Evolutionary conservation across 257 asterid genomes (phyloP).

Genomic region (Cynanchum wilfordii): DNA sequence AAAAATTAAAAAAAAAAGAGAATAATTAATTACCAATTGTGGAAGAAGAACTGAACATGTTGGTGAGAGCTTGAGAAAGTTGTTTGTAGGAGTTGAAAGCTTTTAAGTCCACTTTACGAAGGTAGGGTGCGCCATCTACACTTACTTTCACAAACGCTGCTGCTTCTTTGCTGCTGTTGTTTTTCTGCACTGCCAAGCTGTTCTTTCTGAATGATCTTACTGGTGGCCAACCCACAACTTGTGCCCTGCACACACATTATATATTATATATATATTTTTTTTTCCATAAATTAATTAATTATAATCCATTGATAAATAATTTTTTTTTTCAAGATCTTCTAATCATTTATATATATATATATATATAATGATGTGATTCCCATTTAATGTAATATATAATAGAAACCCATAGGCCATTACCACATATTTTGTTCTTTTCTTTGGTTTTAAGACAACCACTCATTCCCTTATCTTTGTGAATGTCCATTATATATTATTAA

Average conservation of each 20-base stretch:
- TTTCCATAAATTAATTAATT: too few species aligned
- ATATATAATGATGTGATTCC: too few species aligned
- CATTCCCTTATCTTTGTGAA: not conserved
- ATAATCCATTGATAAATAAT: too few species aligned
- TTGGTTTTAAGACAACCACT: not conserved
- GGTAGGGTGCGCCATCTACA: constrained; percentile 51
- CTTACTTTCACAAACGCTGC: constrained; percentile 41
- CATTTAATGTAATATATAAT: too few species aligned
- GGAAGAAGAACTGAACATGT: constrained; percentile 49
- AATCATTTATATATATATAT: too few species aligned
- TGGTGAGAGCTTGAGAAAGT: constrained; percentile 45
- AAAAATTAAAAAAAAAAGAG: constrained; percentile 30
- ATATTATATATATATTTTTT: too few species aligned
- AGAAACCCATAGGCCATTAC: too few species aligned
- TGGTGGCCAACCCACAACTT: constrained; percentile 71
- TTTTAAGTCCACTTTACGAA: constrained; percentile 55
- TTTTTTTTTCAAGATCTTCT: too few species aligned
- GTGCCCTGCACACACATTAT: constrained; percentile 30
- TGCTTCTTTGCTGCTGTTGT: constrained; percentile 15
- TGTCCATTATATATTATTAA: too few species aligned
- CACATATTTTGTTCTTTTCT: not conserved
- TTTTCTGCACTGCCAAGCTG: constrained; percentile 30
- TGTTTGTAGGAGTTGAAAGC: constrained; percentile 43
- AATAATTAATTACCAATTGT: constrained; percentile 45
- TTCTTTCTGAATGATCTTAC: constrained; percentile 59